Base-by-base conservation (phyloP, 805 yeast genomes). In the Wickerhamomyces alni region DNA sequence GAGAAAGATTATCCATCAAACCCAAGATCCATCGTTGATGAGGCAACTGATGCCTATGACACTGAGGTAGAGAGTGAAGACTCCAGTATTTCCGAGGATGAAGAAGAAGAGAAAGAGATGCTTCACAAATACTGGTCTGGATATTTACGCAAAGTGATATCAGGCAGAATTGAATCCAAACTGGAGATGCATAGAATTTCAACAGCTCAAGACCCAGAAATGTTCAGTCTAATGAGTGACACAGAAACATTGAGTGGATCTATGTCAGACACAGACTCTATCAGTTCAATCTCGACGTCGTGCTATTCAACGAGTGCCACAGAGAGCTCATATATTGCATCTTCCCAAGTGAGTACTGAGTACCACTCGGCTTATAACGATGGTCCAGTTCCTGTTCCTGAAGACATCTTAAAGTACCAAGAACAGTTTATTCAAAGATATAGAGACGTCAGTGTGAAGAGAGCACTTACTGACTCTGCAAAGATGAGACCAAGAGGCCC, bases 131-230 rank as follows among this genome's bases (percentile, higher is more conserved):
- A 24, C 28, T 36, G 38, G 38, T 10, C 17, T 17, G 17, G 47
- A 34, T 55, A 47, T 21, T 39, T 52, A 15, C 42, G 49, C 29
- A 40, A 42, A 9, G 41, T 49, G 5, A 46, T 55, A 22, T 47
- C 55, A 6, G 35, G 42, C 16, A 41, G 59, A 43, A 55, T 55
- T 17, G 43, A 51, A 33, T 44, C 48, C 36, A 55, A 55, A 29
- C n/a, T 54, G 19, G 50, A 46, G 12, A 24, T 45, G 17, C 29
- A 43, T 31, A 39, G 35, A 17, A 30, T 48, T 13, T 37, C 51
- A 10, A 46, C 39, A 27, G 44, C 41, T 18, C 43, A 46, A 39
- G 48, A 41, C 17, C 47, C 50, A 17, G 31, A 30, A 24, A 18
- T 39, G 4, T 36, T 30, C 21, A 38, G 42, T n/a, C 17, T 40